phyloP scores from a whole-genome alignment of 331 rosid species.

The Telfairia occidentalis region DNA sequence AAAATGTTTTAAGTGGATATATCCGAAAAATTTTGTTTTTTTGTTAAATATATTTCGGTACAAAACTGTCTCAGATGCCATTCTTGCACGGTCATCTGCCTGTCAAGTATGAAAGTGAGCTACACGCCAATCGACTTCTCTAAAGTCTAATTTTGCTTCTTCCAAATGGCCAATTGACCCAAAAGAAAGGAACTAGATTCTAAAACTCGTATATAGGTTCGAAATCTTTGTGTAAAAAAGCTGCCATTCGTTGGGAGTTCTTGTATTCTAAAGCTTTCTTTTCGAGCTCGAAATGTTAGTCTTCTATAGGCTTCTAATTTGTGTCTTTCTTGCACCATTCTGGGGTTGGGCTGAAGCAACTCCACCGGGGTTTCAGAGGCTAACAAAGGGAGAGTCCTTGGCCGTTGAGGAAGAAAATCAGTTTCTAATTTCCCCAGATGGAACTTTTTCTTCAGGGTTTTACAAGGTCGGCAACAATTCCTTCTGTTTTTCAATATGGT shows the following conservation, averaged over 20 bases:
- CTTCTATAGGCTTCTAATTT: neutral
- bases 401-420: slow-evolving; percentile 24
- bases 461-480: slow-evolving; percentile 36
- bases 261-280: neutral
- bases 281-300: neutral
- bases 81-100: neutral
- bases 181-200: neutral
- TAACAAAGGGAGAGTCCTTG: neutral
- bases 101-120: neutral
- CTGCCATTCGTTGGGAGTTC: neutral
- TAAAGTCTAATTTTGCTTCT: neutral
- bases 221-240: neutral
- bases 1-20: too few relatives aligned
- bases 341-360: neutral
- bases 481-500: slow-evolving; percentile 49
- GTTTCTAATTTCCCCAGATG: slow-evolving; percentile 21
- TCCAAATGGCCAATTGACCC: neutral
- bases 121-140: neutral
- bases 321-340: neutral
- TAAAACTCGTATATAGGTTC: neutral
- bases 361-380: neutral
- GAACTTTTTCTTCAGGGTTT: slow-evolving; percentile 39
- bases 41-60: too few relatives aligned
- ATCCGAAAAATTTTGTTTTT: too few relatives aligned
- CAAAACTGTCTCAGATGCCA: too few relatives aligned